Evolutionary conservation across 1,139 yeast genomes (phyloP).

Genomic region (Meyerozyma athensensis): DNA sequence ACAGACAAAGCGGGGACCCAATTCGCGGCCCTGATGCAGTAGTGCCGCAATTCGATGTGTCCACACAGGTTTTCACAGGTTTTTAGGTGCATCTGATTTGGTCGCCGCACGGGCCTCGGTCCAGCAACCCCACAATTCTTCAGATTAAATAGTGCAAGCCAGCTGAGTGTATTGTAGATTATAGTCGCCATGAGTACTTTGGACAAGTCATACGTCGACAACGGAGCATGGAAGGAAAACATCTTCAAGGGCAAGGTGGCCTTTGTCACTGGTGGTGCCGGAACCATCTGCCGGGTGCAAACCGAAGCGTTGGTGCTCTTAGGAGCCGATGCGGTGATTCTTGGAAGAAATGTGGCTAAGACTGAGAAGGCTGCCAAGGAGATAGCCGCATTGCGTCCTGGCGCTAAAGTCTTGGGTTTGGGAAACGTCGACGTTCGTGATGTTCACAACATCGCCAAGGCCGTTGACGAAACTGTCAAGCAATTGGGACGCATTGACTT

Average conservation of each 20-base stretch:
- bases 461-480: conserved; percentile 60
- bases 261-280: conserved; percentile 93
- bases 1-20: background rate
- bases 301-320: conserved; percentile 73
- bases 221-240: conserved; percentile 47
- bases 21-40: background rate
- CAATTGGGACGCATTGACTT: conserved; percentile 72
- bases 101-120: conserved; percentile 2
- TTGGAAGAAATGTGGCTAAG: conserved; percentile 69
- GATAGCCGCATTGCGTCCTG: conserved; percentile 49
- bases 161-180: background rate
- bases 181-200: conserved; percentile 14
- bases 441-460: conserved; percentile 49
- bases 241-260: conserved; percentile 79
- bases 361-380: conserved; percentile 68
- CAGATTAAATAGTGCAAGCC: background rate
- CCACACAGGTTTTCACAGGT: too few relatives aligned
- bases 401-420: conserved; percentile 62
- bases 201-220: conserved; percentile 24
- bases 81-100: background rate
- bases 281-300: conserved; percentile 85
- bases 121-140: conserved; percentile 1
- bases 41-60: too few relatives aligned
- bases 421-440: conserved; percentile 76
- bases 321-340: conserved; percentile 82